A percentile compares a stretch with the other conserved stretches of the same genome.
These are phyloP conservation scores for Torrubiellomyces zombiae DNA, from an alignment of 2,329 filamentous ascomycete species.

Conservation along the genomic window DNA sequence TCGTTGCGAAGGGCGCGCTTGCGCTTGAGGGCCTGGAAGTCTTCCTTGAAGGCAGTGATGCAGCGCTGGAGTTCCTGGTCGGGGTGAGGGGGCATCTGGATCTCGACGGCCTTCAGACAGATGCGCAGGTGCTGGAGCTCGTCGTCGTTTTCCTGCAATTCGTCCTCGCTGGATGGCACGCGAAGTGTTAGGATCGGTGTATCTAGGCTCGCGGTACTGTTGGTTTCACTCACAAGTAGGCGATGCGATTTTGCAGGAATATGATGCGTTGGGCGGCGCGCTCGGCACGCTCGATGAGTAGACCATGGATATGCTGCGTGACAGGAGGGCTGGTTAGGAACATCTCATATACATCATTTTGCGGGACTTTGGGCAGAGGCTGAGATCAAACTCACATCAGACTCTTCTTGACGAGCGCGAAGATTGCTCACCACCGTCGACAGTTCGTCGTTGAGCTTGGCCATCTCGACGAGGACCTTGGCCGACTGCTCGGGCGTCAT, in stretches of 20 bases:
- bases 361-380: no score
- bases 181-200: no score
- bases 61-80: slow-evolving; percentile 41
- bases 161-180: slow-evolving; percentile 27
- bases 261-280: slow-evolving; percentile 40
- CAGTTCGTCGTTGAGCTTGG: slow-evolving; percentile 31
- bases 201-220: no score
- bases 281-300: slow-evolving; percentile 42
- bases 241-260: slow-evolving; percentile 40
- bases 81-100: slow-evolving; percentile 33
- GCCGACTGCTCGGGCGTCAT: slow-evolving; percentile 19
- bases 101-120: slow-evolving; percentile 44
- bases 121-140: slow-evolving; percentile 46
- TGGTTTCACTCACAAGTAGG: slow-evolving; percentile 31
- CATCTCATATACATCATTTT: no score
- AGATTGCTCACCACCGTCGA: slow-evolving; percentile 32
- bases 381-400: slow-evolving; percentile 26
- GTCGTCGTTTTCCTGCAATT: slow-evolving; percentile 38
- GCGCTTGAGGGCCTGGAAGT: slow-evolving; percentile 34
- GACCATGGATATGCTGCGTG: slow-evolving; percentile 40
- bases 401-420: slow-evolving; percentile 39
- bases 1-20: slow-evolving; percentile 22
- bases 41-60: slow-evolving; percentile 44
- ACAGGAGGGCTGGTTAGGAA: no score
- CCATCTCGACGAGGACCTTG: slow-evolving; percentile 18